Base-by-base conservation (phyloP, 441 rosid genomes). In the Corymbia calophylla region DNA sequence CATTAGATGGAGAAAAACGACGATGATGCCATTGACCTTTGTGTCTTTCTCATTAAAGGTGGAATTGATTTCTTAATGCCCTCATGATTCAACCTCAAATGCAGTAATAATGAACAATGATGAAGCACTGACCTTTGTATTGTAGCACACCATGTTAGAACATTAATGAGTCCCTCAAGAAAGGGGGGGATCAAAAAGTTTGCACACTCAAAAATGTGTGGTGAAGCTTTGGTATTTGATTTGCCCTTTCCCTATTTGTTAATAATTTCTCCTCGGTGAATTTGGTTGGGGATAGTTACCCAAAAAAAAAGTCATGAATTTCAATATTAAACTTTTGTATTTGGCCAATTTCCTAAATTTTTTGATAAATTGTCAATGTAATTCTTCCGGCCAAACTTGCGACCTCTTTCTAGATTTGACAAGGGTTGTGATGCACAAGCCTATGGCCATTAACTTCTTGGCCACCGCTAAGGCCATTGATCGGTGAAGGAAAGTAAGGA, bases 21-120 rank as follows among this genome's bases (percentile, higher is more conserved):
- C 14, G 17, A 77, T 44, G 51, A 77, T 77, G 29, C 84, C 51
- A 77, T 44, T 77, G 84, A 77, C 84, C 53, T 77, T 58, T 58
- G 64, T 58, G 44, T 64, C 70, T 64, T n/a, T 39, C 17, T 77
- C 51, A 25, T 77, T 77, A 77, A 77, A 44, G 84, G 51, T 12
- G 51, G 51, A 77, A 39, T 66, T 77, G 18, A 77, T 44, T 44
- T n/a, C 49, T 44, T 44, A 77, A 77, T 44, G 53, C 84, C 84
- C 51, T 77, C 53, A 77, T 77, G 84, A 77, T 77, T 44, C n/a
- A 44, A 44, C 84, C 53, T 23, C 84, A 77, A 77, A 77, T 44
- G 84, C 84, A 77, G 84, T 7, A 77, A 77, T 77, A 77, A 77
- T 77, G 84, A 48, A 48, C 53, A 77, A 77, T 77, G 84, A 77